Base-by-base conservation (phyloP, 2,329 filamentous ascomycete species). In the Dactylonectria estremocensis region DNA sequence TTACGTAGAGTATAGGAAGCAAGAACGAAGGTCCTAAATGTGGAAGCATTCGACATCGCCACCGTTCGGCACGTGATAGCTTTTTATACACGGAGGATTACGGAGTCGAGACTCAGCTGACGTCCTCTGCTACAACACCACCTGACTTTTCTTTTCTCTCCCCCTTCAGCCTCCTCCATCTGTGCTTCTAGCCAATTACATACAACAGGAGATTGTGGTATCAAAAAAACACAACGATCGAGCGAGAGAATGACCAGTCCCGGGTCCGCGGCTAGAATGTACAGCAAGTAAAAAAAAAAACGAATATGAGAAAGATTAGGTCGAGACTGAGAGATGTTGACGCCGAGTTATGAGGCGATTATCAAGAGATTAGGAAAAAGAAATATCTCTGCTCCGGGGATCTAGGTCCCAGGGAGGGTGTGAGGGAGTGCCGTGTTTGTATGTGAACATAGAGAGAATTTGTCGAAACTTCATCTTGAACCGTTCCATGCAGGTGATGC, bases 261-360 rank as follows among this genome's bases (percentile, higher is more conserved):
- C 69, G 74, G 75, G 75, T 74, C 75, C 63, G 63, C 67, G 70
- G 78, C 78, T 80, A 79, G 73, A 77, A 80, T 80, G 74, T 79
- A 80, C 75, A 79, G 64, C 75, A 77, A 72, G 60, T 63, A 72
- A 66, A 72, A 70, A 68, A 57, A 65, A 66, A 70, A 76, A 70
- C 65, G 71, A 75, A 77, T 77, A 77, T 77, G 69, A 77, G 68
- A 70, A 74, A 71, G 74, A 78, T 78, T 73, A 79, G 74, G 78
- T 77, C 77, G 74, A 74, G 73, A 66, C 71, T 72, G 61, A 74
- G 68, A 73, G 50, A 70, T 72, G 67, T 74, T 72, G 73, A 77
- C 72, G 74, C 73, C 69, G 69, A 71, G 71, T 72, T 72, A 76
- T 76, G 74, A 71, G 59, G 65, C 64, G 66, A 58, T 68, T 69